Conservation (phyloP, 768 basidiomycete genomes). For the Serendipita sp. region DNA sequence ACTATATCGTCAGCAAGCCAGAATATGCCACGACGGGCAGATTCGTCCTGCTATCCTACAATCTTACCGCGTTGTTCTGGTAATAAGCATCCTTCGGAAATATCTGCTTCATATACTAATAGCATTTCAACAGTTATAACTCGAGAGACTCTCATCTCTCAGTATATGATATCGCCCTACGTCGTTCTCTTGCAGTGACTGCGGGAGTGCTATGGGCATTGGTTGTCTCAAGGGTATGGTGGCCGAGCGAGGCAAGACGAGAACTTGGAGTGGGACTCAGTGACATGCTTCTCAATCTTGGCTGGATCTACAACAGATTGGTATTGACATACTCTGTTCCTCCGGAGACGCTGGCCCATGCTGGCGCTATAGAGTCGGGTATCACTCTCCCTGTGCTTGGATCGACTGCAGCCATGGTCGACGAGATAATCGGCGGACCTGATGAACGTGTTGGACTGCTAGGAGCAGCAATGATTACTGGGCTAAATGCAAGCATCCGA, state of each 20-base stretch:
- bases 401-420: background rate
- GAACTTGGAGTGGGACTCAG: conserved; percentile 74
- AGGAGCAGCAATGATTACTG: conserved; percentile 19
- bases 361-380: background rate
- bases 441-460: conserved; percentile 22
- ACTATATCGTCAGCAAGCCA: conserved; percentile 67
- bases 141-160: conserved; percentile 46
- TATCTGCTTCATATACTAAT: conserved; percentile 13
- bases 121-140: conserved; percentile 59
- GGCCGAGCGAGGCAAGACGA: conserved; percentile 85
- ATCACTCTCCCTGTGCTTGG: background rate
- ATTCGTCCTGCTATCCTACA: conserved; percentile 78
- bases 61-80: conserved; percentile 49
- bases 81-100: conserved; percentile 14
- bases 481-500: conserved; percentile 45
- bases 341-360: conserved; percentile 26
- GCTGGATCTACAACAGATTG: conserved; percentile 86
- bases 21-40: conserved; percentile 58
- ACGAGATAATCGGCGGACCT: conserved; percentile 14
- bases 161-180: conserved; percentile 53
- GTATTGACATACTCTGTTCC: conserved; percentile 75
- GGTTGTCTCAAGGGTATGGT: conserved; percentile 80
- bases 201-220: conserved; percentile 82
- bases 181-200: conserved; percentile 67
- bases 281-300: conserved; percentile 91